These are phyloP conservation scores for Neoboletus brunneissimus DNA, from an alignment of 768 basidiomycete species.

Conservation along the genomic window DNA sequence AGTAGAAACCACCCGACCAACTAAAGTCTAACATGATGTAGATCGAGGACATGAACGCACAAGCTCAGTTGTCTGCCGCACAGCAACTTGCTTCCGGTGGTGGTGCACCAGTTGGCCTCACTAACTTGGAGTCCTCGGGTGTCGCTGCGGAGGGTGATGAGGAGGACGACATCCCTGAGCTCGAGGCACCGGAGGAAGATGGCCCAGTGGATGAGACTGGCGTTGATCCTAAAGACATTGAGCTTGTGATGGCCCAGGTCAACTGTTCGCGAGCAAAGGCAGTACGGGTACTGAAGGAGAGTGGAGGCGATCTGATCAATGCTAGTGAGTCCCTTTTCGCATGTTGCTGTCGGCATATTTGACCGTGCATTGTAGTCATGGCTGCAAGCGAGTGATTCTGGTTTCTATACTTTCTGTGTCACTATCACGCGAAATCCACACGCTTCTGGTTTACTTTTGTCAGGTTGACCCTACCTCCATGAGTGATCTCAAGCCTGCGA, in stretches of 20 bases:
- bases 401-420: slow-evolving; percentile 33
- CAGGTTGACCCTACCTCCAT: not conserved
- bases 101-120: slow-evolving; percentile 41
- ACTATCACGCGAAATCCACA: slow-evolving; percentile 25
- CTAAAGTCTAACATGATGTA: slow-evolving; percentile 26
- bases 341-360: slow-evolving; percentile 8
- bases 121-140: slow-evolving; percentile 50
- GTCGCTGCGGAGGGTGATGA: slow-evolving; percentile 54
- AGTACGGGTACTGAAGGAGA: slow-evolving; percentile 85
- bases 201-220: slow-evolving; percentile 83
- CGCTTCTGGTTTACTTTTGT: slow-evolving; percentile 6
- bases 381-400: slow-evolving; percentile 78
- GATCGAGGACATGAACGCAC: slow-evolving; percentile 87
- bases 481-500: not conserved
- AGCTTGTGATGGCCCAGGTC: slow-evolving; percentile 88
- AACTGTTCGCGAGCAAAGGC: slow-evolving; percentile 91
- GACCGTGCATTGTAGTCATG: slow-evolving; percentile 61
- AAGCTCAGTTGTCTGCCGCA: slow-evolving; percentile 71
- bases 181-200: slow-evolving; percentile 79
- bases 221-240: slow-evolving; percentile 91
- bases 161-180: slow-evolving; percentile 79
- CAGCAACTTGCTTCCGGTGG: slow-evolving; percentile 68
- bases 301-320: slow-evolving; percentile 92
- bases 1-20: not conserved
- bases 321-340: slow-evolving; percentile 66